Percentiles rank a stretch among this genome's conserved stretches.
Evolutionary conservation across 2,329 filamentous ascomycete species (phyloP).

Genomic region (Apiospora koreana): DNA sequence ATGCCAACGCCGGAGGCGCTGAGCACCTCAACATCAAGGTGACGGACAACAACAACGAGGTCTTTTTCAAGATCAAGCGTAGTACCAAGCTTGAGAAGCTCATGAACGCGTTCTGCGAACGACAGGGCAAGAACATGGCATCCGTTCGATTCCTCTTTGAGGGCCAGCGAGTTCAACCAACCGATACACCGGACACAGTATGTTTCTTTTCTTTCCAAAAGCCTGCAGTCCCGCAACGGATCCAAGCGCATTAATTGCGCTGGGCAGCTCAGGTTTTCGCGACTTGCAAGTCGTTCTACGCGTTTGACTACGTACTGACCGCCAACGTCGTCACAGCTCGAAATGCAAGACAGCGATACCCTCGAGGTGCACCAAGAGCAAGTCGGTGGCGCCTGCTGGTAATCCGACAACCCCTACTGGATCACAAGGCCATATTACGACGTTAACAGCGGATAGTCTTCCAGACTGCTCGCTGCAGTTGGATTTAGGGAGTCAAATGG

Average conservation of each 20-base stretch:
- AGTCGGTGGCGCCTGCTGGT: constrained; percentile 69
- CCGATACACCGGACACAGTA: constrained; percentile 90
- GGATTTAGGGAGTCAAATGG: constrained; percentile 1
- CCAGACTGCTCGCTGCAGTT: background rate
- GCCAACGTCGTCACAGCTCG: constrained; percentile 62
- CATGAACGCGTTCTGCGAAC: constrained; percentile 97
- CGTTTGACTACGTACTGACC: background rate
- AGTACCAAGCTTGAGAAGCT: constrained; percentile 95
- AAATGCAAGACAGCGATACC: constrained; percentile 95
- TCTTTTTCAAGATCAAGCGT: constrained; percentile 99
- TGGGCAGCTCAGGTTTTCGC: background rate
- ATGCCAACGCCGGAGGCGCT: constrained; percentile 47
- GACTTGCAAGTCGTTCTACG: background rate
- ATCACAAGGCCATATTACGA: background rate
- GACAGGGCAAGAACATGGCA: constrained; percentile 82
- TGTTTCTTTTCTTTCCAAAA: constrained; percentile 39
- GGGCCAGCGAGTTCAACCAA: constrained; percentile 85
- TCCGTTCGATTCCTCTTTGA: constrained; percentile 96
- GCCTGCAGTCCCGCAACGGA: background rate
- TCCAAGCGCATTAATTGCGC: background rate
- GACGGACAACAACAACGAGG: constrained; percentile 98
- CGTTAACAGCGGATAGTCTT: background rate
- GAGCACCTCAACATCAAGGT: constrained; percentile 99
- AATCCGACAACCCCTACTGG: background rate
- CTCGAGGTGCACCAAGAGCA: constrained; percentile 98